Evolutionary conservation across 1,139 yeast genomes (phyloP), one percentile per base, ranked within the genome.

Genomic region (Suhomyces atakaporum): DNA sequence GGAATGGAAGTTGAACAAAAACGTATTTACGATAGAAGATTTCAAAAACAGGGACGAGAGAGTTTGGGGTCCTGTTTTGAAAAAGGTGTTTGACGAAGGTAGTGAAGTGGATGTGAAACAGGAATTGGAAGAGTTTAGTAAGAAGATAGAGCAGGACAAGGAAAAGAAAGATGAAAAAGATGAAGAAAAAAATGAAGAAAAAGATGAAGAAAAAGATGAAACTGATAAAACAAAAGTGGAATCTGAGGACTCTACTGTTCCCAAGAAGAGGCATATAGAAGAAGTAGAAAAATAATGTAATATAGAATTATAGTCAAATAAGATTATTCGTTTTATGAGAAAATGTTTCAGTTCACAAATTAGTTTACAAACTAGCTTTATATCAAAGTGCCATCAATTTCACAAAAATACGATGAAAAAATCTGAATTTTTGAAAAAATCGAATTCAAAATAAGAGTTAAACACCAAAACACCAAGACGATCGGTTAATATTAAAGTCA

Each of bases 1-100:
- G 2, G 84, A 84, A 29, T 92, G 96, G 96, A 77, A 75, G 27
- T 60, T 90, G 36, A 81, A 75, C 1, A 76, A 77, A 45, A 84
- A 84, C 52, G 90, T 82, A 3, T 83, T 92, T 55, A 74, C 72
- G 22, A 43, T 84, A 23, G 74, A 71, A 29, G 92, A 85, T 53
- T 83, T 89, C 50, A 72, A 71, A 21, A 70, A 77, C 3, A 64
- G 73, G 21, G 75, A 73, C 36, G 80, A 78, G 38, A 70, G 70
- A 29, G 69, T 80, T 1, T 88, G 96, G 96, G 81, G 79, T 1
- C 71, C 72, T 3, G 87, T 81, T 0, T 63, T 85, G 49, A 60
- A 63, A 42, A 59, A 67, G 32, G 87, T 83, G 2, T 56, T 72
- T 22, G 64, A 65, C 3, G 36, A 47, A 3, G 73, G 73, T 0